Base-by-base conservation (phyloP, 306 rosid species). In the Glycine tomentella region DNA sequence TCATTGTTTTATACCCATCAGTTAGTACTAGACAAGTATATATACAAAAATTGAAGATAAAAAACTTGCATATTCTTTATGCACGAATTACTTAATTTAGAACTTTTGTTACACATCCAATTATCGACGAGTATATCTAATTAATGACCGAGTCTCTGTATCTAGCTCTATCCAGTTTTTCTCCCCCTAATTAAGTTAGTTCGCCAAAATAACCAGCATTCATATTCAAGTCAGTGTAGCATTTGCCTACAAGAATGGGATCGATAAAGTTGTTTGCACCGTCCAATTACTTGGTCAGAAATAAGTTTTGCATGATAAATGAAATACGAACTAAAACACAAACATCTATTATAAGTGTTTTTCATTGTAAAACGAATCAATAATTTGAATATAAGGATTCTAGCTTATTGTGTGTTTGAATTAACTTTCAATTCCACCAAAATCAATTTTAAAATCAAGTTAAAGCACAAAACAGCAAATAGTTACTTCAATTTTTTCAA, bases 1-100 rank as follows among this genome's bases (percentile, higher is more conserved):
- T 68, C 57, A 59, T 58, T 16, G 52, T 64, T 64, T 52, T 74
- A 44, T 68, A 56, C 48, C 68, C 42, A 20, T 36, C 7, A 48
- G 14, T 33, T 25, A 25, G 3, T 49, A 15, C 13, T 64, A 76
- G 10, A 49, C 44, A 62, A 33, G 17, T 33, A 63, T 4, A 11
- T 6, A 76, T 62, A 20, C 16, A 58, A 58, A 42, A 16, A 20
- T 4, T 58, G 33, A 36, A 3, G 63, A n/a, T 20, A 12, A 1
- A 50, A 49, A 50, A 52, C 34, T 15, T 25, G 31, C 31, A 25
- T 25, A 25, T 25, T 25, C 31, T 34, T 64, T 13, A 34, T 13
- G 48, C 51, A 38, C 14, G 2, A 38, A 34, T 34, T 63, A 11
- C 45, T 6, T 42, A 42, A 42, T 34, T 63, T 34, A 31, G 38